phyloP scores from a whole-genome alignment of 441 rosid genomes.

The Populus hybrid region DNA sequence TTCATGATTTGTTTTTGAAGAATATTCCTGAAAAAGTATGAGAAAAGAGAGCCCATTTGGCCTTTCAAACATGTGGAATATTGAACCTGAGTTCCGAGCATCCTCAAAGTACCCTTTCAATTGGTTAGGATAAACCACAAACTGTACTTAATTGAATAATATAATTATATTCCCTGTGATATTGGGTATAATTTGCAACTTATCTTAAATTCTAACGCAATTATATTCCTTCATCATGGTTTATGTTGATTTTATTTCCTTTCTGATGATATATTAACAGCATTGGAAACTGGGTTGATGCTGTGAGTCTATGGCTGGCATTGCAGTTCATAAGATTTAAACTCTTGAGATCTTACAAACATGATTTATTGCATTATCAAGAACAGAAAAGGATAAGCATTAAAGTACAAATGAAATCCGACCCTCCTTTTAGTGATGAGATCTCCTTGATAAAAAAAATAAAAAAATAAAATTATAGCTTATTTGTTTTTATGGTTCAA shows the following conservation, averaged over 20 bases:
- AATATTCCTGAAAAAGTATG: not conserved
- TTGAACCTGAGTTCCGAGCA: not conserved
- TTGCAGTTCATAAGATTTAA: too few relatives aligned
- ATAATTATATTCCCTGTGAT: not conserved
- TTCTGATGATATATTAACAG: not conserved
- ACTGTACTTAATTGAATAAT: not conserved
- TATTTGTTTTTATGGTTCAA: too few relatives aligned
- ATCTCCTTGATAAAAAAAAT: too few relatives aligned
- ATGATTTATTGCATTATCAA: too few relatives aligned
- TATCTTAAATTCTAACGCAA: constrained; percentile 5
- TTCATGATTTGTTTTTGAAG: not conserved
- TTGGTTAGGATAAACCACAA: not conserved
- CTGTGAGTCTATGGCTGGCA: too few relatives aligned
- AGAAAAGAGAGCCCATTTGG: not conserved
- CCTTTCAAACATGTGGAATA: not conserved
- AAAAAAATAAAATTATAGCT: too few relatives aligned
- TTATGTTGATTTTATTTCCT: not conserved
- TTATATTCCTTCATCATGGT: not conserved
- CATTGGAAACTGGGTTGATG: not conserved
- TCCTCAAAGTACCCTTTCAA: not conserved
- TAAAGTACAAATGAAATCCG: too few relatives aligned
- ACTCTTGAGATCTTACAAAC: too few relatives aligned
- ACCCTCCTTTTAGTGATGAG: too few relatives aligned
- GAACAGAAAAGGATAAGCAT: too few relatives aligned
- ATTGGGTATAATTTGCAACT: not conserved